phyloP scores from a whole-genome alignment of 2,329 filamentous ascomycete genomes.

The Apiospora saccharicola region DNA sequence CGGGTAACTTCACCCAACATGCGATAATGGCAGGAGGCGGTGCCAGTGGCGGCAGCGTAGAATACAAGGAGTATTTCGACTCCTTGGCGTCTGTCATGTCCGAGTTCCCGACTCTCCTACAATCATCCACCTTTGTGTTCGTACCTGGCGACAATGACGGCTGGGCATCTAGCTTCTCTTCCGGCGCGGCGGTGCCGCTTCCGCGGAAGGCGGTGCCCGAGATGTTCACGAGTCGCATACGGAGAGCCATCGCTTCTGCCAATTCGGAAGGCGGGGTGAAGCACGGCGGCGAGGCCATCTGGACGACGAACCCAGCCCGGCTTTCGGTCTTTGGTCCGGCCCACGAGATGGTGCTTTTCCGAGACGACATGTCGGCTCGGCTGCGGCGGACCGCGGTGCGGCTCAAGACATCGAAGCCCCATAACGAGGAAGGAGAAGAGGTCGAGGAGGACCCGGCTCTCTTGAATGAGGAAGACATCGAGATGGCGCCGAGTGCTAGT shows the following conservation, averaged over 20 bases:
- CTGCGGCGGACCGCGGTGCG: conserved; percentile 79
- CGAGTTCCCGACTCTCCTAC: conserved; percentile 83
- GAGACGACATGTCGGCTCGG: conserved; percentile 85
- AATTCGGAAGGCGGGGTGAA: conserved; percentile 71
- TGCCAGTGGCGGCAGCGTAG: conserved; percentile 81
- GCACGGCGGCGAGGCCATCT: conserved; percentile 76
- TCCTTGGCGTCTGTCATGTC: conserved; percentile 80
- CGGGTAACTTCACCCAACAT: conserved; percentile 81
- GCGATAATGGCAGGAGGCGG: conserved; percentile 73
- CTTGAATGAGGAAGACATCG: conserved; percentile 31
- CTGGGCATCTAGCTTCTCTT: conserved; percentile 89
- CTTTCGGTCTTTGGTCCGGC: conserved; percentile 85
- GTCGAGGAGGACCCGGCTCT: conserved; percentile 42
- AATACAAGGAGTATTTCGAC: conserved; percentile 97
- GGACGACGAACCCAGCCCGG: conserved; percentile 87
- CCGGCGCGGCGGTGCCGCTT: conserved; percentile 74
- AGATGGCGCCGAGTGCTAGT: conserved; percentile 44
- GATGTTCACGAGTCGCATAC: conserved; percentile 87
- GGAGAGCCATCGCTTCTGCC: conserved; percentile 79
- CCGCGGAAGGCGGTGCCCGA: conserved; percentile 80
- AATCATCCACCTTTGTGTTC: conserved; percentile 85
- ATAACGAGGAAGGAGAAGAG: conserved; percentile 32
- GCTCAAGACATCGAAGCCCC: conserved; percentile 57
- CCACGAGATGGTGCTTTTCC: conserved; percentile 85
- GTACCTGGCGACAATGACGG: conserved; percentile 96